Percentiles rank a stretch among this genome's conserved stretches.
Conservation (phyloP, 2,329 filamentous ascomycete genomes). For the Alternaria dauci region DNA sequence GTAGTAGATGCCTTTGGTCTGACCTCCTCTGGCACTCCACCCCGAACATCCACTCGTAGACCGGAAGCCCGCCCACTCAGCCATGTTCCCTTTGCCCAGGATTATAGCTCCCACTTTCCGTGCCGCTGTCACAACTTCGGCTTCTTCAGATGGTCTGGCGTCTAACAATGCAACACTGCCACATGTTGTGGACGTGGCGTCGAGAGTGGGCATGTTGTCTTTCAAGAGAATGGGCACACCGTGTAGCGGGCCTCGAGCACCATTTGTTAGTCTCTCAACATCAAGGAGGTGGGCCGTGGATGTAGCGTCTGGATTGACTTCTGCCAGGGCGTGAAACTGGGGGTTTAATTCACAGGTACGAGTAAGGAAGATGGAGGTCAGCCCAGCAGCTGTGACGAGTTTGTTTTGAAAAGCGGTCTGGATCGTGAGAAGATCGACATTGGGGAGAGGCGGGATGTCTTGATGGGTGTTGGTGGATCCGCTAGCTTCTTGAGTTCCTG, state of each 20-base stretch:
- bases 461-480: neutral
- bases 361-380: conserved; percentile 56
- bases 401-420: neutral
- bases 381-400: neutral
- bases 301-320: conserved; percentile 56
- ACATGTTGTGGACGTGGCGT: conserved; percentile 44
- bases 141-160: conserved; percentile 62
- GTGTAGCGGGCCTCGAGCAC: conserved; percentile 60
- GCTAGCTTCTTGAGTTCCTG: neutral
- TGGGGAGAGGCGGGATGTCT: neutral
- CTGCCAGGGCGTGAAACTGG: conserved; percentile 63
- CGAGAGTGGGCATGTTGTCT: conserved; percentile 66
- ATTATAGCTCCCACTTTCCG: conserved; percentile 66
- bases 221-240: conserved; percentile 69
- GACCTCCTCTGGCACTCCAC: conserved; percentile 69
- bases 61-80: conserved; percentile 65
- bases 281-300: conserved; percentile 60
- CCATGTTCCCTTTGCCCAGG: conserved; percentile 69
- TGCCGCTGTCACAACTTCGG: conserved; percentile 65
- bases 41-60: conserved; percentile 64
- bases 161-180: conserved; percentile 69
- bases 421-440: neutral
- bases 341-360: conserved; percentile 65
- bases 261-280: conserved; percentile 51
- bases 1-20: conserved; percentile 66